Base-by-base conservation (phyloP, 2,329 filamentous ascomycete genomes). In the Geosmithia putterillii region DNA sequence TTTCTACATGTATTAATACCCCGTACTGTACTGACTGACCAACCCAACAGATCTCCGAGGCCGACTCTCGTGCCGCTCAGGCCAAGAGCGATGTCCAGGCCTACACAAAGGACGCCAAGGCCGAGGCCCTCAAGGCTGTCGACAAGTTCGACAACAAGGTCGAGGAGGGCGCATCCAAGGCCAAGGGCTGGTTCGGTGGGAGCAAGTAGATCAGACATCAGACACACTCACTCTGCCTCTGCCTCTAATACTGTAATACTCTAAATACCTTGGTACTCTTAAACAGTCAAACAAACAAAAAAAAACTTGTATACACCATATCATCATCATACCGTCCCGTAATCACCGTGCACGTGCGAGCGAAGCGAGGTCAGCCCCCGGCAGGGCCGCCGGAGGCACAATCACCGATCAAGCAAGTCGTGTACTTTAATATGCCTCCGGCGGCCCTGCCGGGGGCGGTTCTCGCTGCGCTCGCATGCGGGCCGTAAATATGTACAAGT, bases 151-250 rank as follows among this genome's bases (percentile, higher is more conserved):
- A 95, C 66, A 76, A 79, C 55, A 88, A 79, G 51, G 82, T 95
- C 42, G 84, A 89, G 69, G 70, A 85, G 51, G 79, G 80, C 51
- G 79, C 87, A 4, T 65, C 79, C 42, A 83, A 95, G 70, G 84
- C 87, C 38, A 95, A 95, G 79, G 76, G 83, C 60, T 95, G 88
- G 89, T 94, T 95, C 56, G 82, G 87, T 45, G 74, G 75, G 42
- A 54, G 54, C 54, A 63, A 63, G 50, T 59, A 51, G 52, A 39
- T 34, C 9, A 34, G 28, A n/a, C n/a, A n/a, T n/a, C n/a, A 34
- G 9, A 34, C 28, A 9, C n/a, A 9, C 28, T 34, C n/a, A 34
- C n/a, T 9, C 9, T 34, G 9, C 28, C 28, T 9, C n/a, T n/a
- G 28, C 28, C n/a, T 9, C 9, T n/a, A 34, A 9, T 9, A n/a